A percentile compares a stretch with the other conserved stretches of the same genome.
Conservation (phyloP, 148 eudicot genomes). For the Diospyros kaki region DNA sequence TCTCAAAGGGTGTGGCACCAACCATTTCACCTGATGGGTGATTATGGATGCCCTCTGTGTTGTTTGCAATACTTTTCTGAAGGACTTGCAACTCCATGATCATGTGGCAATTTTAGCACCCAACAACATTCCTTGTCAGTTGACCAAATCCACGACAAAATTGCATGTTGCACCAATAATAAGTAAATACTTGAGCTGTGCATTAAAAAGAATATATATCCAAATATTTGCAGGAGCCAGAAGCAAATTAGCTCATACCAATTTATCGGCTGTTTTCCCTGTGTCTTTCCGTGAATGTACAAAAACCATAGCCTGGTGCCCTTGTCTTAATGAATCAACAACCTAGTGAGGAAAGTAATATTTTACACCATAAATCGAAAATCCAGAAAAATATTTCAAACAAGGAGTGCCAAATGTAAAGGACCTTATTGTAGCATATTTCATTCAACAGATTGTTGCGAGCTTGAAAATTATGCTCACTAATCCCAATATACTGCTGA, state of each 20-base stretch:
- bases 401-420: not conserved
- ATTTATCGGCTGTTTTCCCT: constrained; percentile 85
- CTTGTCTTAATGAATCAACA: constrained; percentile 81
- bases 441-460: constrained; percentile 76
- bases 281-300: constrained; percentile 99
- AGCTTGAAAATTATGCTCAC: constrained; percentile 72
- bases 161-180: not conserved
- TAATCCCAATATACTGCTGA: constrained; percentile 92
- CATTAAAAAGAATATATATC: not conserved
- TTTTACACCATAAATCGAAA: not conserved
- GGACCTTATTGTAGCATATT: constrained; percentile 87
- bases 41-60: not conserved
- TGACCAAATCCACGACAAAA: not conserved
- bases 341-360: constrained; percentile 39
- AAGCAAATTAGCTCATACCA: constrained; percentile 42
- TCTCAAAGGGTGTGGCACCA: not conserved
- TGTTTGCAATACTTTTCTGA: not conserved
- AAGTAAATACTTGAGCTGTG: not conserved
- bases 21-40: not conserved
- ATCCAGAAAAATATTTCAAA: not conserved
- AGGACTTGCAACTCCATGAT: not conserved
- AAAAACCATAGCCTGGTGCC: constrained; percentile 96
- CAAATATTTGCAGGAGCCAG: not conserved
- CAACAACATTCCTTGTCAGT: not conserved
- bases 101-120: not conserved